Base-by-base conservation (phyloP, 2,329 filamentous ascomycete genomes). In the Xylaria multiplex region DNA sequence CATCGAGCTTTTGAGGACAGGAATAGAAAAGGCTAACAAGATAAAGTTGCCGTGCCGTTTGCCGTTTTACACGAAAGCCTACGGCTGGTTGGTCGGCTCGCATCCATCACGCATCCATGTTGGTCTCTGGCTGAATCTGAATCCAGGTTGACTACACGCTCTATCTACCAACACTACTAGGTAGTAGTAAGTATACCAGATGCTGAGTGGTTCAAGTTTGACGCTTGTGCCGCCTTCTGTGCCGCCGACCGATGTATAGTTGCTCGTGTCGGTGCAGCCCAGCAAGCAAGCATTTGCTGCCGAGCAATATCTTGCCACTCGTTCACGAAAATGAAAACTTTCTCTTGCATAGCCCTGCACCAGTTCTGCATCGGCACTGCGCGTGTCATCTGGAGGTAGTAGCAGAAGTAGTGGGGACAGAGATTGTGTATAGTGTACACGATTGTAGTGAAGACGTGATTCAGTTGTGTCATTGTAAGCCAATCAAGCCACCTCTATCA, bases 241-340 rank as follows among this genome's bases (percentile, higher is more conserved):
- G 27, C 27, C 27, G 27, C 27, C 54, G 16, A n/a, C 42, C 37
- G 24, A 59, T 55, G 35, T 62, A 62, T 43, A 11, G 40, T 8
- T 63, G 50, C 59, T 63, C 59, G 64, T 66, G 54, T 64, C 56
- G 59, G 56, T 42, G 64, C 60, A 64, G 60, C 55, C 49, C 55
- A 60, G 43, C 40, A 3, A 60, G 43, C 40, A 3, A 56, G 59
- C 37, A 55, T 42, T 43, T 27, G 37, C 42, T 27, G 55, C 42
- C 40, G 22, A 48, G 30, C n/a, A n/a, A 11, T 35, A 30, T 50
- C 43, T 57, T 50, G 58, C 60, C 60, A 56, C 55, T 35, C 35
- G 9, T 59, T 45, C 49, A 43, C 55, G 37, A 59, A 59, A 50
- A 59, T 22, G 19, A 59, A 35, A 24, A 50, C 35, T 55, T 48